Base-by-base conservation (phyloP, 768 basidiomycete genomes). In the Trametes elegans region DNA sequence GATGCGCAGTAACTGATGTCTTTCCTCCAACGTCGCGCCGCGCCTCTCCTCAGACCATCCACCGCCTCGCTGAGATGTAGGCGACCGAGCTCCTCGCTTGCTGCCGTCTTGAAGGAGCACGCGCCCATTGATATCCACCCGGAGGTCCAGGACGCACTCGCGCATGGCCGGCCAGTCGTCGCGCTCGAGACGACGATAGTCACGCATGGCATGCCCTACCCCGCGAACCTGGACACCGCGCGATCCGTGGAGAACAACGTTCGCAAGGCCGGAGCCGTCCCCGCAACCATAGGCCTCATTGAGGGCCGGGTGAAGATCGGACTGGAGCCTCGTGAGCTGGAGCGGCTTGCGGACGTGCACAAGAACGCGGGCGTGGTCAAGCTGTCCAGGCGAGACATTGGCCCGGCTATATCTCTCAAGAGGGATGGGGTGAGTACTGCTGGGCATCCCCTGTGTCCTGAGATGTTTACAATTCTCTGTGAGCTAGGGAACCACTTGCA, bases 131-230 rank as follows among this genome's bases (percentile, higher is more conserved):
- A 93, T 68, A 67, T 93, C 28, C 85, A 87, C 49, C 87, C 89
- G 8, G 94, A 98, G 68, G 86, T 98, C 28, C 74, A 87, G 59
- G 80, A 94, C 51, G 94, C 95, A 3, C 76, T 96, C 19, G 74
- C 77, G 4, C 72, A 76, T 36, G 73, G 77, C 9, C 75, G 73
- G 57, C 84, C 93, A 18, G 76, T 98, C 40, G 93, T 98, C 10
- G 94, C 95, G 11, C 81, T 98, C 10, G 96, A 98, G 69, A 91
- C 89, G 2, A 87, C 96, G 1, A 81, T 98, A 49, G 84, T 97
- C 55, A 94, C 94, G 1, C 93, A 98, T 75, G 96, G 93, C 18
- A 83, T 96, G 73, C 91, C 93, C 0, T 83, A 83, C 60, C 93
- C 93, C 0, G 76, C 77, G 32, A 95, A 93, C 65, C 68, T 87